Conservation (phyloP, 768 basidiomycete species). For the Tylopilus vinaceipallidus region DNA sequence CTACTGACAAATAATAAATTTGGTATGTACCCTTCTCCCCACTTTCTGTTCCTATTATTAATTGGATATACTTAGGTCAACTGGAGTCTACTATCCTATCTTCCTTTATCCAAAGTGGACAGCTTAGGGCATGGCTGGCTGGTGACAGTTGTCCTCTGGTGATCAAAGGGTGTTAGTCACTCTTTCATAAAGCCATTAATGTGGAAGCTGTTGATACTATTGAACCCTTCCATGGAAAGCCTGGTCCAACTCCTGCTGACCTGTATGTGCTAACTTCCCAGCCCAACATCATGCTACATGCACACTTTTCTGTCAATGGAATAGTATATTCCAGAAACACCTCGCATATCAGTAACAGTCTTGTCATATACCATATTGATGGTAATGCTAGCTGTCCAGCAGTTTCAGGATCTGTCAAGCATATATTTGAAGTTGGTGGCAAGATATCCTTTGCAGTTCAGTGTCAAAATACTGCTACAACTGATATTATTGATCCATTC, state of each 20-base stretch:
- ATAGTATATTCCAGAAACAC: too few species aligned
- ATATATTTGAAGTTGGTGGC: too few species aligned
- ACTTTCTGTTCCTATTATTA: too few species aligned
- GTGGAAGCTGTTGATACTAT: too few species aligned
- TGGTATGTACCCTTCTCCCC: neutral
- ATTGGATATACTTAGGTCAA: neutral
- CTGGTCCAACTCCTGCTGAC: too few species aligned
- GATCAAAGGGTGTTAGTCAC: neutral
- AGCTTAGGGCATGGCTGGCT: neutral
- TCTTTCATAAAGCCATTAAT: constrained; percentile 12
- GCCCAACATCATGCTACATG: too few species aligned
- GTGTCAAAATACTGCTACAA: too few species aligned
- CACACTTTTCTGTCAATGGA: too few species aligned
- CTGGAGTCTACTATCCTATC: neutral
- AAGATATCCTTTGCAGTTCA: too few species aligned
- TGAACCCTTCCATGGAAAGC: too few species aligned
- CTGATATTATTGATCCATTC: too few species aligned
- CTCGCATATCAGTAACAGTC: neutral
- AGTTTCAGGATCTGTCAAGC: neutral
- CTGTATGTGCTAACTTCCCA: too few species aligned
- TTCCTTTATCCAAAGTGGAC: neutral
- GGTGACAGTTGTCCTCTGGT: neutral
- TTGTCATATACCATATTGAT: neutral
- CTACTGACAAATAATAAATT: neutral
- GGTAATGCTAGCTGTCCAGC: neutral